phyloP scores from a whole-genome alignment of 2,329 filamentous ascomycete genomes.

The Chalaropsis thielavioides region DNA sequence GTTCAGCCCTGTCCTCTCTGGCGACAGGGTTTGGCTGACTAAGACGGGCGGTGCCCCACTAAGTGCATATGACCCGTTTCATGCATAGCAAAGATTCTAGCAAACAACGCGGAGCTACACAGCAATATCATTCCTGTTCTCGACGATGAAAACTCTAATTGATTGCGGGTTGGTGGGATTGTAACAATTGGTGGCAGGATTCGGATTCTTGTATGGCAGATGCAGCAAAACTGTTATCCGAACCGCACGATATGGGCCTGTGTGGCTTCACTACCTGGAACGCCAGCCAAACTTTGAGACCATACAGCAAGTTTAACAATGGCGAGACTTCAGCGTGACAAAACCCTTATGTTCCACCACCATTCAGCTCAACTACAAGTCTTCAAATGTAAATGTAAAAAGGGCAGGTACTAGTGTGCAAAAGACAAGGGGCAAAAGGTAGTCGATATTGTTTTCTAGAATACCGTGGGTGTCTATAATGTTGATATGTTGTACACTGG shows the following conservation, averaged over 20 bases:
- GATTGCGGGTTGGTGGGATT: neutral
- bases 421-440: neutral
- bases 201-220: too few relatives aligned
- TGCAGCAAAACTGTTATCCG: too few relatives aligned
- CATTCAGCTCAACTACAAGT: too few relatives aligned
- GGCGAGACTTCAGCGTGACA: neutral
- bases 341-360: neutral
- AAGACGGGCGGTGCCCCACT: neutral
- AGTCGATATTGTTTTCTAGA: conserved; percentile 15
- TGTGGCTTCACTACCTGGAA: neutral
- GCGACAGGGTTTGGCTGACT: conserved; percentile 8
- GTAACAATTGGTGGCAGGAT: too few relatives aligned
- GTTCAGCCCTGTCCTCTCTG: conserved; percentile 15
- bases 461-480: conserved; percentile 15
- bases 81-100: conserved; percentile 1
- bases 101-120: neutral
- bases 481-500: conserved; percentile 17
- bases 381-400: too few relatives aligned
- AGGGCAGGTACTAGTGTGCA: too few relatives aligned
- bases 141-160: neutral
- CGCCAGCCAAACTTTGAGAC: neutral
- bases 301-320: neutral
- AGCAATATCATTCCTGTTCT: neutral
- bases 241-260: too few relatives aligned
- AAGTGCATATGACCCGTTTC: neutral